Evolutionary conservation across 2,329 filamentous ascomycete species (phyloP), one percentile per base, ranked within the genome.

Genomic region (Colletotrichum caudatum): DNA sequence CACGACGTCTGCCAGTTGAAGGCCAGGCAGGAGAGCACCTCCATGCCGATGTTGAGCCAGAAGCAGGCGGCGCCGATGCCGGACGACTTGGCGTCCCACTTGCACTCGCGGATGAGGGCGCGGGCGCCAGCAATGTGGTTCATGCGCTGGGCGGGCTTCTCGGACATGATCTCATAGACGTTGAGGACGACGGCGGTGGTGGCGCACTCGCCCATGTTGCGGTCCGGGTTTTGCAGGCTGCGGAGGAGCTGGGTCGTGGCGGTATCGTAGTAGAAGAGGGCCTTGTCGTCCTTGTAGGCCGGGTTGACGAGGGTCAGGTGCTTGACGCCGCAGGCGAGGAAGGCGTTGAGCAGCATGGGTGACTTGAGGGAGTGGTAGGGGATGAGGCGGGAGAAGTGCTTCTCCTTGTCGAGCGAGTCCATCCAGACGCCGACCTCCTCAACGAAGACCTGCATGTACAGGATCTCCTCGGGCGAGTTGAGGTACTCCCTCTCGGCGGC

Each of bases 351-450:
- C 16, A 98, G 87, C 92, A 98, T 95, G 0, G 94, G 92, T 70
- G 96, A 93, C 66, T 90, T 88, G 33, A 97, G 84, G 1, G 94
- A 91, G 76, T 95, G 89, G 76, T 94, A 94, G 0, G 95, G 94
- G n/a, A 98, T 85, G 23, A 94, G 84, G 59, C 92, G 89, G 33
- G 93, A 94, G 80, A 98, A 98, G 84, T 97, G 93, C 82, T 95
- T 95, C 74, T 91, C 87, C 44, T 90, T 87, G 82, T 97, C 94
- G 84, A 98, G 90, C 53, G 91, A 93, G 81, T 98, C 95, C 93
- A 98, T 97, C 94, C 95, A 98, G 3, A 94, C 82, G 0, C 92
- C 94, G 2, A 98, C 93, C 75, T 97, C 93, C 77, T 97, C 93
- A 8, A 97, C 92, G 79, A 97, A 98, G 0, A 94, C 91, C 79